Percentiles rank a stretch among this genome's conserved stretches.
These are phyloP conservation scores for Yamadazyma philogaea DNA, from an alignment of 805 yeast genomes.

Conservation along the genomic window DNA sequence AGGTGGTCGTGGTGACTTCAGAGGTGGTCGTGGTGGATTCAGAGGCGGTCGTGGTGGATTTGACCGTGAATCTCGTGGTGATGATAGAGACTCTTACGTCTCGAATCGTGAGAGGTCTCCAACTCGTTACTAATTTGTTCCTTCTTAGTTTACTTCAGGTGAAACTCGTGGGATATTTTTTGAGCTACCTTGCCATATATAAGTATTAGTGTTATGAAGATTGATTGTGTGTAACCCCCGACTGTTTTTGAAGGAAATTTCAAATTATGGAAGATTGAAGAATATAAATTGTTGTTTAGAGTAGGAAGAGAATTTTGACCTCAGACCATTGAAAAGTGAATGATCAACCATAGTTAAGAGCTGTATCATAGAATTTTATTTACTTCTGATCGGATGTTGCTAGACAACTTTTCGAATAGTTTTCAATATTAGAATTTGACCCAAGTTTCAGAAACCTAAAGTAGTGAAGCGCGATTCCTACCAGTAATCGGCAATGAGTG, in stretches of 20 bases:
- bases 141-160: too few species aligned
- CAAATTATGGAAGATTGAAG: conserved; percentile 3
- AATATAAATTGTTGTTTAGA: conserved; percentile 8
- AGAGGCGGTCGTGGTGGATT: conserved; percentile 28
- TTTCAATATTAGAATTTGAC: too few species aligned
- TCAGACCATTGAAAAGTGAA: not conserved
- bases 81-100: conserved; percentile 44
- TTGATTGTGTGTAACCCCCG: conserved; percentile 7
- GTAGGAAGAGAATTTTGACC: not conserved
- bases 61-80: conserved; percentile 43
- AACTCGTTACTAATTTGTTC: conserved; percentile 66
- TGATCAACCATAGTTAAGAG: conserved; percentile 1
- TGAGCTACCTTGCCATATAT: conserved; percentile 6
- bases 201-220: conserved; percentile 8
- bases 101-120: conserved; percentile 60
- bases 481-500: not conserved
- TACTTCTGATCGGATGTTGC: not conserved
- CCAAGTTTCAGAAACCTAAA: too few species aligned
- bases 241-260: not conserved
- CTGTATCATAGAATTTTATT: conserved; percentile 3
- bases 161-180: not conserved
- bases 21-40: conserved; percentile 37
- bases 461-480: not conserved
- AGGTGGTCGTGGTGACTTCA: conserved; percentile 40
- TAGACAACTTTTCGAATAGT: too few species aligned